Base-by-base conservation (phyloP, 1,284 basidiomycete genomes). In the Agaricales sp. region DNA sequence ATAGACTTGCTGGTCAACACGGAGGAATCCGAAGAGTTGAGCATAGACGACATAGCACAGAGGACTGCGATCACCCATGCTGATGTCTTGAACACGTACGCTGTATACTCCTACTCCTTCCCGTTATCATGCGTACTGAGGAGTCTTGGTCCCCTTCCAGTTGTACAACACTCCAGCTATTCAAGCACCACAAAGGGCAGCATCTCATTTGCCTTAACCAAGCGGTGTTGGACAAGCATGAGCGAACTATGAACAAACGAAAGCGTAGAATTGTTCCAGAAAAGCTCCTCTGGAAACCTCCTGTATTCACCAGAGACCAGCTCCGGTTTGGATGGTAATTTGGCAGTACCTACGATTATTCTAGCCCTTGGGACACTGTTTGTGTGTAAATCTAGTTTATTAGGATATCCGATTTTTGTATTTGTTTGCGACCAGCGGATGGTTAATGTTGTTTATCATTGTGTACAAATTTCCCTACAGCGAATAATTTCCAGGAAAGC, bases 21-120 rank as follows among this genome's bases (percentile, higher is more conserved):
- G 20, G 70, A 66, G 20, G 80, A 86, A 24, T 73, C 75, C 24
- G 63, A 64, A 52, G 89, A 92, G 54, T 76, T 98, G 53, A 92
- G 86, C 63, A 89, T 99, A 57, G 96, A 99, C 60, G 96, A 99
- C 59, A 96, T 99, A 56, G 92, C 96, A 3, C 89, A 94, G 63
- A 89, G 82, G 70, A 99, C 96, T 12, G 78, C 89, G n/a, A 96
- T 99, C 65, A 93, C 91, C 3, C 93, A 97, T 61, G 83, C 87
- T 30, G 96, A 99, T 66, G 85, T 99, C 51, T 92, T 97, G 82
- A 96, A 97, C 70, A 98, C 95, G 86, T 96, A 64, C 66, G 91
- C 81, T 4, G 30, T n/a, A n/a, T n/a, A n/a, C n/a, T 35, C 47
- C 56, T 51, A 51, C 45, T 57, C 48, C 18, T 30, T 52, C 25